phyloP scores from a whole-genome alignment of 1,284 basidiomycete genomes.

The Bondarzewia mesenterica region DNA sequence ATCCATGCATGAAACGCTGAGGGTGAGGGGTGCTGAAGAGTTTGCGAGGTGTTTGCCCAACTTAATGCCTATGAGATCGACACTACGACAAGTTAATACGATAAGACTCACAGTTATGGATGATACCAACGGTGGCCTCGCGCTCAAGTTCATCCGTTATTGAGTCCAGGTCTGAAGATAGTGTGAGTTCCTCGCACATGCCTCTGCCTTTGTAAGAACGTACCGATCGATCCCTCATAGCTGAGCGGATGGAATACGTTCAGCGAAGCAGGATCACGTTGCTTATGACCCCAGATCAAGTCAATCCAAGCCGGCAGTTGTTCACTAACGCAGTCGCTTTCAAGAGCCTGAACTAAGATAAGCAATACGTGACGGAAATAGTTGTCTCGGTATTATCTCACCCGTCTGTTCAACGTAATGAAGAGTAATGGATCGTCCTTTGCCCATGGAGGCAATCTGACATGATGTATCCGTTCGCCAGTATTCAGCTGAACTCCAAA shows the following conservation, averaged over 20 bases:
- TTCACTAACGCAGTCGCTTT: constrained; percentile 85
- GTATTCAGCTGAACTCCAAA: constrained; percentile 81
- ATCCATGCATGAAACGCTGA: constrained; percentile 60
- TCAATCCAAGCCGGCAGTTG: constrained; percentile 91
- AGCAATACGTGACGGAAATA: constrained; percentile 3
- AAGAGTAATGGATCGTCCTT: constrained; percentile 81
- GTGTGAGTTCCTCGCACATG: neutral
- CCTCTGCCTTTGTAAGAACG: constrained; percentile 8
- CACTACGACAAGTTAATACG: no score
- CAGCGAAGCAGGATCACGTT: constrained; percentile 69
- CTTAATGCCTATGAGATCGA: constrained; percentile 28
- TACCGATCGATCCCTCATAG: constrained; percentile 87
- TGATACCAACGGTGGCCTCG: constrained; percentile 89
- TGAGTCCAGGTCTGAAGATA: constrained; percentile 62
- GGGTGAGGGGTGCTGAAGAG: constrained; percentile 86
- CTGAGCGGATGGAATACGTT: constrained; percentile 95
- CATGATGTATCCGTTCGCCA: constrained; percentile 81
- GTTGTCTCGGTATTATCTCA: constrained; percentile 19
- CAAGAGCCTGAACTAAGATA: constrained; percentile 59
- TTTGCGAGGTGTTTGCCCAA: constrained; percentile 86
- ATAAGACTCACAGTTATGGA: constrained; percentile 75
- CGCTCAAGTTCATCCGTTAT: constrained; percentile 84
- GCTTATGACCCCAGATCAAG: constrained; percentile 83
- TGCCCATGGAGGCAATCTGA: constrained; percentile 90
- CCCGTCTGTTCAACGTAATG: constrained; percentile 73